Conservation (phyloP, 257 asterid species). For the Primulina huaijiensis region DNA sequence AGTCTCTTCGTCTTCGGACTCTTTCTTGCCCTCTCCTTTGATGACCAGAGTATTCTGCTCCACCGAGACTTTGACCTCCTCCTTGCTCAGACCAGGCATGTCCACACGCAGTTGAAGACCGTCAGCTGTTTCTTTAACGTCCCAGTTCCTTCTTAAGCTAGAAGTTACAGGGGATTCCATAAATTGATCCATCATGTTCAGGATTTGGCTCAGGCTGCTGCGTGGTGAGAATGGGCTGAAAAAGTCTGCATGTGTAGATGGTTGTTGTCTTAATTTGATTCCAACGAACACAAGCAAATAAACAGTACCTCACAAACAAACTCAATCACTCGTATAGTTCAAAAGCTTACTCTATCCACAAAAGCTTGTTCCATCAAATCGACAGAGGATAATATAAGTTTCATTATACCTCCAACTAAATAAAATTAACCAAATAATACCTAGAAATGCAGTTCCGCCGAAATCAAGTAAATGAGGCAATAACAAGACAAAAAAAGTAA, state of each 20-base stretch:
- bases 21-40: conserved; percentile 50
- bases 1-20: conserved; percentile 37
- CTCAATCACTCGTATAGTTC: neutral
- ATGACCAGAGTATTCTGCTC: conserved; percentile 52
- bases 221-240: conserved; percentile 26
- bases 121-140: conserved; percentile 39
- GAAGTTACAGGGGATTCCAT: conserved; percentile 34
- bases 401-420: too few relatives aligned
- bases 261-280: neutral
- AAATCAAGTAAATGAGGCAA: too few relatives aligned
- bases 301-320: neutral
- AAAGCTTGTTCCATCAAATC: too few relatives aligned
- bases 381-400: neutral
- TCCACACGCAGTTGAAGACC: conserved; percentile 52
- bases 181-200: conserved; percentile 24
- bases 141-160: conserved; percentile 43
- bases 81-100: conserved; percentile 64
- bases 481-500: neutral
- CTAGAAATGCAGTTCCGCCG: neutral
- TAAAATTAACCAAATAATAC: neutral
- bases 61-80: conserved; percentile 51
- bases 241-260: conserved; percentile 9
- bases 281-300: too few relatives aligned
- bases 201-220: conserved; percentile 33
- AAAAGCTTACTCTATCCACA: too few relatives aligned